phyloP scores from a whole-genome alignment of 768 basidiomycete genomes.

The Lactifluus volemus region DNA sequence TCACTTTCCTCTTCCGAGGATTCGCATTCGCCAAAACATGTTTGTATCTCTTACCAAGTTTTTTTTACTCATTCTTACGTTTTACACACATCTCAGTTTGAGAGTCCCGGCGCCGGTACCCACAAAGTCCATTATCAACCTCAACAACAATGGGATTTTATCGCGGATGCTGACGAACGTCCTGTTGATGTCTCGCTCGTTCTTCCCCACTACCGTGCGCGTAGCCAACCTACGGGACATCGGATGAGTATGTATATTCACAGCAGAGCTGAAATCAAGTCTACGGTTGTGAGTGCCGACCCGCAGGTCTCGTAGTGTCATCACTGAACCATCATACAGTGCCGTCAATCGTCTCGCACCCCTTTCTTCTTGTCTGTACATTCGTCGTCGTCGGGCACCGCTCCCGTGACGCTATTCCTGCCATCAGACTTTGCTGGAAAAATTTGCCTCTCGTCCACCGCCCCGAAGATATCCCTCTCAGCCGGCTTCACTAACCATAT shows the following conservation, averaged over 20 bases:
- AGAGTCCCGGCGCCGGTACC: slow-evolving; percentile 2
- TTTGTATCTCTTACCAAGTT: not conserved
- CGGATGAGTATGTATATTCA: slow-evolving; percentile 63
- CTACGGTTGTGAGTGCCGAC: slow-evolving; percentile 56
- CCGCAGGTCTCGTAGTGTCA: not conserved
- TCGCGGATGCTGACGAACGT: slow-evolving; percentile 42
- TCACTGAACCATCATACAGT: slow-evolving; percentile 15
- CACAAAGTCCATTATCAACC: slow-evolving; percentile 20
- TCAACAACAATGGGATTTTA: slow-evolving; percentile 47
- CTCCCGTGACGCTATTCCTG: slow-evolving; percentile 67
- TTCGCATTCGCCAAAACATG: slow-evolving; percentile 11
- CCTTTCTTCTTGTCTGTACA: slow-evolving; percentile 45
- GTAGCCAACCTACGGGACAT: slow-evolving; percentile 61
- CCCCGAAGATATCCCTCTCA: slow-evolving; percentile 41
- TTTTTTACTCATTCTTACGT: not conserved
- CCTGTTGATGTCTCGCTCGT: slow-evolving; percentile 59
- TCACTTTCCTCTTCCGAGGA: slow-evolving; percentile 9
- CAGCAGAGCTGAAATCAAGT: slow-evolving; percentile 46
- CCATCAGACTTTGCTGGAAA: slow-evolving; percentile 72
- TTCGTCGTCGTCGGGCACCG: slow-evolving; percentile 43
- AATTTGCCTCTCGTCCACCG: slow-evolving; percentile 46
- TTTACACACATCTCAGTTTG: slow-evolving; percentile 1
- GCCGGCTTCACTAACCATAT: slow-evolving; percentile 69
- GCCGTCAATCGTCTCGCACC: slow-evolving; percentile 26
- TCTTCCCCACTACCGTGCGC: slow-evolving; percentile 72